Evolutionary conservation across 176 grass and related monocot genomes (phyloP), one percentile per base, ranked within the genome.

Genomic region (Bolboschoenus planiculmis): DNA sequence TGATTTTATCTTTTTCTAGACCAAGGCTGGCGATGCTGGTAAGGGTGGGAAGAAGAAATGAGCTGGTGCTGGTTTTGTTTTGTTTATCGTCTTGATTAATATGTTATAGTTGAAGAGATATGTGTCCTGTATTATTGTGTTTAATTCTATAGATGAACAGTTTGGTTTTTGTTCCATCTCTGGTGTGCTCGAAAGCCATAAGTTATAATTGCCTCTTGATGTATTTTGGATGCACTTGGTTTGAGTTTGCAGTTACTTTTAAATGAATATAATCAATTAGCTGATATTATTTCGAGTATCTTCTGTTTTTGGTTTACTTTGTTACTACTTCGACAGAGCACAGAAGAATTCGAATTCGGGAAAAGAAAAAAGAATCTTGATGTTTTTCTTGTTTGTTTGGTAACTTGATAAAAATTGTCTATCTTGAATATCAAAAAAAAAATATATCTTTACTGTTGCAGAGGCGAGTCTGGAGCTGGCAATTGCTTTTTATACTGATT

Each of bases 21-120:
- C 70, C 3, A 74, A 74, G 70, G 70, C 72, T n/a, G 46, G 72
- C 53, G 72, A 77, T 53, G 70, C 72, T 77, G 44, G 43, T 76
- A 76, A 76, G n/a, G 67, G 4, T 26, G 68, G 68, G 10, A 73
- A 73, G 72, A 77, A 77, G 72, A 77, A 77, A 18, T 77, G 1
- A 77, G 72, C 26, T 77, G 7, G 72, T 53, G 24, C 4, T 47
- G 34, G 20, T 51, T 53, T 33, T 31, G 4, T 53, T 53, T 77
- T 31, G 26, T 70, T 70, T 42, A 42, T 46, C 29, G 14, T 9
- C 46, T 16, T 13, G 2, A 77, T 26, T 77, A 34, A 31, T 53
- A 33, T 77, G 26, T 34, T 48, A 48, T 53, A 77, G 26, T 53
- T 77, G 72, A 20, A 70, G 72, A 51, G 53, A 27, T 9, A 29